Evolutionary conservation across 805 yeast genomes (phyloP).

Genomic region (Starmerella asiatica): DNA sequence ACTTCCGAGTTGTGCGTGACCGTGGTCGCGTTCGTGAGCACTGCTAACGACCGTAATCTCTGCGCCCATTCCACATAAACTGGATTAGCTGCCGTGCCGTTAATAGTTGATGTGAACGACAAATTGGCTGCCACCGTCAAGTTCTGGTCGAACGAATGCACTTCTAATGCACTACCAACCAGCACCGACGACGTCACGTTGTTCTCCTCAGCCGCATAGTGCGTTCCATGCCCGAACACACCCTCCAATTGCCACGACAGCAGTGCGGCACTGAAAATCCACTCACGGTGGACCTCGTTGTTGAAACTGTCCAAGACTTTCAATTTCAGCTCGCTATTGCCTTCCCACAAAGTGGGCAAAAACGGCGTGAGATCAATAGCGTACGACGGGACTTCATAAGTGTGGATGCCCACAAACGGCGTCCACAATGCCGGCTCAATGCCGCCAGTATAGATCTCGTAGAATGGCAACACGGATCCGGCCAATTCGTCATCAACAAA

Average conservation of each 20-base stretch:
- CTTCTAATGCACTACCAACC: slow-evolving; percentile 1
- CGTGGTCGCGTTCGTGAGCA: slow-evolving; percentile 3
- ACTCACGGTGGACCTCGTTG: slow-evolving; percentile 15
- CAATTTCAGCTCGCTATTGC: slow-evolving; percentile 35
- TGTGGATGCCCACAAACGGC: slow-evolving; percentile 58
- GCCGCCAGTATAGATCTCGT: slow-evolving; percentile 70
- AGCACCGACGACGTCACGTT: slow-evolving; percentile 4
- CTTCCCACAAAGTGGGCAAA: slow-evolving; percentile 51
- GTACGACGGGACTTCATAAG: slow-evolving; percentile 57
- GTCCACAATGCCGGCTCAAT: slow-evolving; percentile 67
- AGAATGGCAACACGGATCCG: slow-evolving; percentile 51
- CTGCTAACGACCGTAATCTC: slow-evolving; percentile 3
- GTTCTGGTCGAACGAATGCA: slow-evolving; percentile 1
- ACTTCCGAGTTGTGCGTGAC: slow-evolving; percentile 3
- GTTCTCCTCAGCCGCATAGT: not conserved
- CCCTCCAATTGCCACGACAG: slow-evolving; percentile 23
- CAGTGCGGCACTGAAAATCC: slow-evolving; percentile 26
- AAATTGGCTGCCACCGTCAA: slow-evolving; percentile 6
- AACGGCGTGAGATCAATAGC: slow-evolving; percentile 57
- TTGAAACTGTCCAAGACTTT: slow-evolving; percentile 30
- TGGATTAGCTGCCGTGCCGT: too few species aligned
- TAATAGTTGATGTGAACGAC: not conserved
- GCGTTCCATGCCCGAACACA: slow-evolving; percentile 20
- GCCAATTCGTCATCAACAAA: slow-evolving; percentile 45
- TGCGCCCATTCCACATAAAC: not conserved